A percentile compares a stretch with the other conserved stretches of the same genome.
Conservation (phyloP, 345 rosid genomes). For the rapeseed (Brassica napus) region Da-Ae NC_063448.1:38202501-38203000, state of each 20-base stretch:
- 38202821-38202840: neutral
- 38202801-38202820: neutral
- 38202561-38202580: no score
- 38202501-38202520: no score
- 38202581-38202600: no score
- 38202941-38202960: neutral
- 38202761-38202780: neutral
- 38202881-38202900: constrained; percentile 18
- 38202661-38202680: no score
- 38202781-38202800: neutral
- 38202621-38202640: no score
- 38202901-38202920: constrained; percentile 14
- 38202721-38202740: no score
- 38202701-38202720: neutral
- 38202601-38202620: no score
- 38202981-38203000: neutral
- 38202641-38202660: no score
- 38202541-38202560: no score
- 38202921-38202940: constrained; percentile 18
- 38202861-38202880: constrained; percentile 1
- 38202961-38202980: neutral
- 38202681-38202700: no score
- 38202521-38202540: no score
- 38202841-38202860: constrained; percentile 4
- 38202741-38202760: neutral